Evolutionary conservation across 768 basidiomycete species (phyloP).

Genomic region (Tephrocybe rancida): DNA sequence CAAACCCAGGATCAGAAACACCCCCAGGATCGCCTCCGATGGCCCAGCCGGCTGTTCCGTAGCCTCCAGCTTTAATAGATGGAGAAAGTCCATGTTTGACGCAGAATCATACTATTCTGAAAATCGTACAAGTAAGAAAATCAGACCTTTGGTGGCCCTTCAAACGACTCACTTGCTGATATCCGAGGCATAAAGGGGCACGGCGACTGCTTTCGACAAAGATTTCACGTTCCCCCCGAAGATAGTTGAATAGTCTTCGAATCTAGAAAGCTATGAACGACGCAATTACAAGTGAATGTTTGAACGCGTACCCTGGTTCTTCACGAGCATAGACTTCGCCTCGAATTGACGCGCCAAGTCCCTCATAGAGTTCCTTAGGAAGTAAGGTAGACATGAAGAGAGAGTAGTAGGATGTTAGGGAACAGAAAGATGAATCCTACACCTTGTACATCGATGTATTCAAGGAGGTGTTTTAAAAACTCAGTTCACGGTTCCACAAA

Average conservation of each 20-base stretch:
- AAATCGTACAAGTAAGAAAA: not conserved
- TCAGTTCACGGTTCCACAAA: too few species aligned
- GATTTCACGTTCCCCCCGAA: constrained; percentile 81
- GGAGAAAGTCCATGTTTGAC: constrained; percentile 66
- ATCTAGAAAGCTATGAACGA: constrained; percentile 34
- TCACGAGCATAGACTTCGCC: constrained; percentile 48
- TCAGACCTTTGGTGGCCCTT: not conserved
- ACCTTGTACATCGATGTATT: constrained; percentile 2
- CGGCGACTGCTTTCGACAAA: constrained; percentile 62
- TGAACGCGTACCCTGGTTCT: constrained; percentile 37
- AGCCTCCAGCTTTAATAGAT: constrained; percentile 89
- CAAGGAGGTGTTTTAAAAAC: not conserved
- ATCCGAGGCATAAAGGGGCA: constrained; percentile 78
- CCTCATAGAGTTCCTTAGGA: constrained; percentile 39
- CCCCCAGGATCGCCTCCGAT: constrained; percentile 76
- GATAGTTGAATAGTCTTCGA: constrained; percentile 50
- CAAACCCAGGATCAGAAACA: not conserved
- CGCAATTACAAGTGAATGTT: constrained; percentile 4
- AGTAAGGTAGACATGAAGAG: constrained; percentile 21
- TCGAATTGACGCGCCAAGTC: constrained; percentile 46
- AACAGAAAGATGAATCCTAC: not conserved
- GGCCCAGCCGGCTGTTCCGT: constrained; percentile 89
- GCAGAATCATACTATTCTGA: constrained; percentile 75
- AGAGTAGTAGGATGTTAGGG: not conserved
- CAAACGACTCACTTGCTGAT: constrained; percentile 69